Evolutionary conservation across 1,284 basidiomycete genomes (phyloP).

Genomic region (Ustilago loliicola): DNA sequence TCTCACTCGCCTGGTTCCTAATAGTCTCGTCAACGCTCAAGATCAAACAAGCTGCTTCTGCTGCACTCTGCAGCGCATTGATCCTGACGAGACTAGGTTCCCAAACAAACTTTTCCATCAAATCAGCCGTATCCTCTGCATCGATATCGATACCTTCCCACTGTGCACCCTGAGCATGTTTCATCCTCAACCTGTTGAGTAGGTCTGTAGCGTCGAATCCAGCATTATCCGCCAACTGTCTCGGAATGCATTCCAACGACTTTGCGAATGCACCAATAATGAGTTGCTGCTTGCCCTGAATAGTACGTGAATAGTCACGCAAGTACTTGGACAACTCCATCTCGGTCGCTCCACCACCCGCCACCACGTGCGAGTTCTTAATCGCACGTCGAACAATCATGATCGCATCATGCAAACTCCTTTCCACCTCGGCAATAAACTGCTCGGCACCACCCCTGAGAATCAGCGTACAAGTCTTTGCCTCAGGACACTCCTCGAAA

Average conservation of each 20-base stretch:
- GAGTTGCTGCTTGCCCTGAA: slow-evolving; percentile 95
- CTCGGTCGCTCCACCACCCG: slow-evolving; percentile 97
- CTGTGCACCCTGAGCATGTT: slow-evolving; percentile 84
- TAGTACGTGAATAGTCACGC: slow-evolving; percentile 88
- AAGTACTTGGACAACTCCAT: slow-evolving; percentile 97
- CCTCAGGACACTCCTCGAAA: slow-evolving; percentile 91
- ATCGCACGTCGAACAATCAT: slow-evolving; percentile 99
- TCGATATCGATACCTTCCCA: slow-evolving; percentile 98
- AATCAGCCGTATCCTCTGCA: slow-evolving; percentile 86
- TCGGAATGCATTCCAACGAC: slow-evolving; percentile 95
- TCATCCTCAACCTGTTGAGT: slow-evolving; percentile 96
- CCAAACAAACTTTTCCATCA: slow-evolving; percentile 97
- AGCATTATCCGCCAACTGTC: slow-evolving; percentile 98
- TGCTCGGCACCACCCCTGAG: slow-evolving; percentile 97
- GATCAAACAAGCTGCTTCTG: slow-evolving; percentile 96
- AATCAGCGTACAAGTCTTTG: slow-evolving; percentile 97
- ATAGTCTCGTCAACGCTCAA: slow-evolving; percentile 69
- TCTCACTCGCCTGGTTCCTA: slow-evolving; percentile 63
- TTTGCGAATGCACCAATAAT: slow-evolving; percentile 97
- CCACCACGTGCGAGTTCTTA: slow-evolving; percentile 94
- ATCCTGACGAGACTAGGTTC: slow-evolving; percentile 95
- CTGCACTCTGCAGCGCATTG: slow-evolving; percentile 93
- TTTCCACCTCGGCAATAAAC: slow-evolving; percentile 98
- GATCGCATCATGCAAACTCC: slow-evolving; percentile 97
- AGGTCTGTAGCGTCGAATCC: slow-evolving; percentile 98